Base-by-base conservation (phyloP, 2,329 filamentous ascomycete species). In the Aspergillus alliaceus region DNA sequence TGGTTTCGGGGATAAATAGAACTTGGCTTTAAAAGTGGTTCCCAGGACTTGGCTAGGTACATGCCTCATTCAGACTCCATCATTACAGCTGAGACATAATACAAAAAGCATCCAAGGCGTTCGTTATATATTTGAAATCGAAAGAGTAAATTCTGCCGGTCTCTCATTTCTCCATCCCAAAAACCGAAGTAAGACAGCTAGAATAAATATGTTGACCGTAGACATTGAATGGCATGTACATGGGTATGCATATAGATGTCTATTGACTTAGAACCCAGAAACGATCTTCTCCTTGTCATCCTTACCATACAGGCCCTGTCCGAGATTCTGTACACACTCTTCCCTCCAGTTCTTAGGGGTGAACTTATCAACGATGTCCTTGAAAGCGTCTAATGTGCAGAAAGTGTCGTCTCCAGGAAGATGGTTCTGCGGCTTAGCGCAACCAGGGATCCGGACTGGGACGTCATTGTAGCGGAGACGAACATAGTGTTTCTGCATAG, bases 381-480 rank as follows among this genome's bases (percentile, higher is more conserved):
- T 98, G 81, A 99, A 99, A 0, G 93, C 91, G 56, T 89, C 86
- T 67, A 99, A 75, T 0, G 93, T 98, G 76, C 95, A 99, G 69
- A 98, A 93, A 25, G 86, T 90, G 65, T 92, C 88, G 65, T 98
- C 90, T 1, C 91, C 91, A 1, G 90, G 85, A 2, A 96, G 81
- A 75, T 99, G 95, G 59, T 93, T 96, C 6, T 91, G 91, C 0
- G 81, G 75, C 9, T 82, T 76, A 63, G 83, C 75, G 74, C 95
- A 99, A 2, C 91, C 93, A 0, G 93, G 93, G 18, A 99, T 82
- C 14, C 82, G 85, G 69, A 98, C 85, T 3, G 91, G 84, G 53
- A 83, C 81, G 72, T 98, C 95, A 67, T 99, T 99, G 75, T 96
- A 99, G 51, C 93, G 85, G 57, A 99, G 74, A 18, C 95, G 87